Evolutionary conservation across 2,329 filamentous ascomycete genomes (phyloP).

Genomic region (Emergomyces africanus): DNA sequence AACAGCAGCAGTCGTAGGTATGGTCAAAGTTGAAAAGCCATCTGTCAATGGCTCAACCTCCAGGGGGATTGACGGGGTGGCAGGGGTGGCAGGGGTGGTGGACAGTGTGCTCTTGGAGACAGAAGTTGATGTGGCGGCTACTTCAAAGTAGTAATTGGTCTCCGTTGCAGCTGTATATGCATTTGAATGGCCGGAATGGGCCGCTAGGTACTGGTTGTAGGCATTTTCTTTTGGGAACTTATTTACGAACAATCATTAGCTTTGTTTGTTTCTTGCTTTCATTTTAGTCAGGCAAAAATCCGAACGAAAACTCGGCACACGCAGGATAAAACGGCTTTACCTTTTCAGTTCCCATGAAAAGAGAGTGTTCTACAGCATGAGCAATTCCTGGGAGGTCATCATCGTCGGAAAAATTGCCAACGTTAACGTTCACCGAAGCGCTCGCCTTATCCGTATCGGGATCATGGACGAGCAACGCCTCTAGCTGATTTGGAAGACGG

Average conservation of each 20-base stretch:
- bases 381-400: conserved; percentile 88
- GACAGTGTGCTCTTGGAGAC: conserved; percentile 3
- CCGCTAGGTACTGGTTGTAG: conserved; percentile 83
- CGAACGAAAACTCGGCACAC: no score
- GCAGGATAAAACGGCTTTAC: conserved; percentile 27
- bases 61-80: conserved; percentile 5
- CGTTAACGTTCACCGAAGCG: conserved; percentile 87
- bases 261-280: background rate
- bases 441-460: conserved; percentile 93
- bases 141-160: conserved; percentile 97
- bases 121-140: conserved; percentile 58
- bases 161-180: conserved; percentile 88
- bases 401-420: conserved; percentile 88
- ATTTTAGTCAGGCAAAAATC: background rate
- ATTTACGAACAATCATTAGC: background rate
- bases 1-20: conserved; percentile 9
- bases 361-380: conserved; percentile 86
- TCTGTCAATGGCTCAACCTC: conserved; percentile 7
- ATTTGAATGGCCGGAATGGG: conserved; percentile 85
- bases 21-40: conserved; percentile 6
- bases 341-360: conserved; percentile 99
- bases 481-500: conserved; percentile 70
- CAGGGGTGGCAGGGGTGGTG: conserved; percentile 1
- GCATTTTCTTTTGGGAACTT: conserved; percentile 88
- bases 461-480: conserved; percentile 87